Evolutionary conservation across 2,329 filamentous ascomycete genomes (phyloP), one percentile per base, ranked within the genome.

Genomic region (Paecilomyces formosus): DNA sequence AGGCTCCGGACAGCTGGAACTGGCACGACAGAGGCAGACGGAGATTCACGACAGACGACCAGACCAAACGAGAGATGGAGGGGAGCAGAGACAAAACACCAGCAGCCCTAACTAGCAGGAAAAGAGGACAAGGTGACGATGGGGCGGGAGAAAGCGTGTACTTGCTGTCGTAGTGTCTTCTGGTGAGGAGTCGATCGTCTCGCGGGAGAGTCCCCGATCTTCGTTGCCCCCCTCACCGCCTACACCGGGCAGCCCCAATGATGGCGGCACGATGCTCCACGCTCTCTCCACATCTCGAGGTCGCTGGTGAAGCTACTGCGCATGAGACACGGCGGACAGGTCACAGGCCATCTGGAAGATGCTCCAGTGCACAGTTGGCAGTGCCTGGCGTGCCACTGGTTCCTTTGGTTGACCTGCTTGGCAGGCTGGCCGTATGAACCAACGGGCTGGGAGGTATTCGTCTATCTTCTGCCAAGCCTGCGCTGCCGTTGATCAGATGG

Each of bases 181-280:
- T 45, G 39, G 39, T 45, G n/a, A 45, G 39, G 39, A 45, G 39
- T 45, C 15, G 39, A 45, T 45, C 39, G 15, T 45, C 39, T 45
- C 39, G n/a, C 5, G 39, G 39, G n/a, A 45, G 39, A 45, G 3
- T 15, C 35, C 8, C 35, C 35, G 35, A 45, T 45, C 39, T 45
- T 45, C n/a, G 39, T 12, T 45, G 39, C 50, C 22, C 50, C 49
- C 22, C 50, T 52, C 50, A 52, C 50, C 50, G 50, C 50, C 50
- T 52, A 28, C 50, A 13, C 18, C 8, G 8, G 21, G 2, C 15
- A 52, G 18, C 57, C 56, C 60, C 60, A 62, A 62, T 62, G 24
- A 56, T 31, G 52, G 54, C 54, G n/a, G 33, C 52, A 2, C 18
- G 12, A 57, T 35, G 26, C 31, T 49, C 55, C 60, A 62, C 60